Conservation (phyloP, 768 basidiomycete genomes). For the Suillus sp. region DNA sequence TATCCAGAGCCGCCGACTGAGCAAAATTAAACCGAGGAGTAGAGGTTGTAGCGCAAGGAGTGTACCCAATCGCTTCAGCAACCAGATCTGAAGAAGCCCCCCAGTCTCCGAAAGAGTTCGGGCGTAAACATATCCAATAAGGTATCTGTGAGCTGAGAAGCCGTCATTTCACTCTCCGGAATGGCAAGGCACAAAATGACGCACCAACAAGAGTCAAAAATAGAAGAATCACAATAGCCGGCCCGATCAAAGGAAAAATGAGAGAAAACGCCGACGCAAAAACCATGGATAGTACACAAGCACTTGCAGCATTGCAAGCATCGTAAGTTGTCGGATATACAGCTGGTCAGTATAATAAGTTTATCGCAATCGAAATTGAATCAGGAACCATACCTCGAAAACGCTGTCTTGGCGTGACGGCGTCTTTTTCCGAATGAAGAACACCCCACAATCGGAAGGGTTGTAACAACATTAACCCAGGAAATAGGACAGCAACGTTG, state of each 20-base stretch:
- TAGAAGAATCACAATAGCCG: conserved; percentile 66
- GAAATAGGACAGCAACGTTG: conserved; percentile 67
- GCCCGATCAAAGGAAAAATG: conserved; percentile 76
- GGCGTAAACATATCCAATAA: conserved; percentile 77
- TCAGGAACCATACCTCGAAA: conserved; percentile 63
- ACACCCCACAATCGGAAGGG: conserved; percentile 63
- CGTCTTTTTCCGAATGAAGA: conserved; percentile 53
- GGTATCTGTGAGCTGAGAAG: conserved; percentile 70
- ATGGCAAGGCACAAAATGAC: conserved; percentile 20
- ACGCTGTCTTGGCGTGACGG: conserved; percentile 74
- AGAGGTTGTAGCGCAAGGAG: conserved; percentile 72
- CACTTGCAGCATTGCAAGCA: conserved; percentile 65
- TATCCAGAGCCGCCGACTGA: conserved; percentile 68
- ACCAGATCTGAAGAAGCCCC: conserved; percentile 73
- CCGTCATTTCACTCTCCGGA: conserved; percentile 1
- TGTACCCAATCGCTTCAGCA: conserved; percentile 72
- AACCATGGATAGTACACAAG: conserved; percentile 66
- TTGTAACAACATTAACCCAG: conserved; percentile 74
- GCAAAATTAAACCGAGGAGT: conserved; percentile 70
- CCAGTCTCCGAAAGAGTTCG: conserved; percentile 76
- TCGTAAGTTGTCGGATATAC: conserved; percentile 74
- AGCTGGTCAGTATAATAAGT: conserved; percentile 41
- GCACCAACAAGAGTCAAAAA: conserved; percentile 67
- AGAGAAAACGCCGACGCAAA: conserved; percentile 74
- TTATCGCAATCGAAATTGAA: not conserved